These are phyloP conservation scores for Penicillium sp. DNA, from an alignment of 2,329 filamentous ascomycete species.

Conservation along the genomic window DNA sequence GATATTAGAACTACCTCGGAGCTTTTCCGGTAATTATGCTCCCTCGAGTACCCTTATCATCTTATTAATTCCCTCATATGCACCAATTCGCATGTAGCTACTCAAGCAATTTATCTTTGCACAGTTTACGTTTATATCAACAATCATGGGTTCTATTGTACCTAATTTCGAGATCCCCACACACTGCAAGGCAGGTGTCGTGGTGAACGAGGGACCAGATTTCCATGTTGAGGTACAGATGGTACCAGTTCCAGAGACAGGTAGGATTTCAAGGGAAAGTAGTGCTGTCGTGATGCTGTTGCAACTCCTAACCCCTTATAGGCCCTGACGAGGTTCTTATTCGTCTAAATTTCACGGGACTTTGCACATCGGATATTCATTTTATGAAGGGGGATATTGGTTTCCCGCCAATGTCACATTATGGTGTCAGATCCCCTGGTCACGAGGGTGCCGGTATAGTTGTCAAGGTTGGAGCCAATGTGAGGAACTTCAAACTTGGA, in stretches of 20 bases:
- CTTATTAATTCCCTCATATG: not conserved
- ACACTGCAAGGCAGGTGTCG: slow-evolving; percentile 53
- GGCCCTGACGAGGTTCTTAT: slow-evolving; percentile 58
- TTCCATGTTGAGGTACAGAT: slow-evolving; percentile 50
- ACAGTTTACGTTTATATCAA: not conserved
- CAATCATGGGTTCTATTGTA: slow-evolving; percentile 9
- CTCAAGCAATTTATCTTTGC: not conserved
- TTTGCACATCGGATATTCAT: slow-evolving; percentile 60
- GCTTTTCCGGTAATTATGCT: not conserved
- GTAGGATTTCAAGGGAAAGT: slow-evolving; percentile 25
- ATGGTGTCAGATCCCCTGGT: slow-evolving; percentile 50
- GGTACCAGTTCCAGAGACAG: slow-evolving; percentile 51
- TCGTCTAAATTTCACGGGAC: slow-evolving; percentile 58
- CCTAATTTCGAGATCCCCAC: slow-evolving; percentile 41
- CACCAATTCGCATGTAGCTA: not conserved
- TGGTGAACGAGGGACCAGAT: slow-evolving; percentile 52
- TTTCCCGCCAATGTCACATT: slow-evolving; percentile 46
- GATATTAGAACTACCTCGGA: not conserved
- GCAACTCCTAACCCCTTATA: slow-evolving; percentile 18
- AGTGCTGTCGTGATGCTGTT: not conserved
- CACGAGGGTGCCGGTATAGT: slow-evolving; percentile 62
- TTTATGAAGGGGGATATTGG: slow-evolving; percentile 58
- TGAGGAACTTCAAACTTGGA: slow-evolving; percentile 55
- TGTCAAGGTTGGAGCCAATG: slow-evolving; percentile 55
- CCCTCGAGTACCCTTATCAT: not conserved